Percentiles rank a stretch among this genome's conserved stretches.
Evolutionary conservation across 805 yeast species (phyloP).

Genomic region (Jamesozyma piceae): DNA sequence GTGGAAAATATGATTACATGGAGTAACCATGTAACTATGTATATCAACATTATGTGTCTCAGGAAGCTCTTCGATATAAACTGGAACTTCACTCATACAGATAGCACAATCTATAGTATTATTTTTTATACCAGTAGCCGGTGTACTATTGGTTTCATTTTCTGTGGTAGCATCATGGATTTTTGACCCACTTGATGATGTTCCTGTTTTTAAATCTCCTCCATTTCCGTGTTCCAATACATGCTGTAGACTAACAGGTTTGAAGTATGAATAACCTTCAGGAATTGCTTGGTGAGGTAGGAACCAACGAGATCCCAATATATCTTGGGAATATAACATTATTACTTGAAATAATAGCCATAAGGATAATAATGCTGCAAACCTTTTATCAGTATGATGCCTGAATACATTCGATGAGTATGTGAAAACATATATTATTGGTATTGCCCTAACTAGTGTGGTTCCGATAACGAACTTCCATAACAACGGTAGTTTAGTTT

Average conservation of each 20-base stretch:
- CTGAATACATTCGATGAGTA: conserved; percentile 50
- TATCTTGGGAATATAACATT: conserved; percentile 51
- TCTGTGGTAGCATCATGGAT: not conserved
- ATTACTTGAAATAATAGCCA: conserved; percentile 59
- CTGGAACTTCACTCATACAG: conserved; percentile 67
- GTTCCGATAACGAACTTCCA: conserved; percentile 74
- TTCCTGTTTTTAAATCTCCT: not conserved
- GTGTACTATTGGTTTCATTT: not conserved
- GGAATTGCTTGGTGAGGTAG: conserved; percentile 66
- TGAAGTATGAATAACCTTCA: conserved; percentile 75
- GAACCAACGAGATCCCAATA: conserved; percentile 76
- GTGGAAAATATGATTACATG: conserved; percentile 87
- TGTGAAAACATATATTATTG: conserved; percentile 54
- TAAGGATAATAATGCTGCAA: conserved; percentile 36
- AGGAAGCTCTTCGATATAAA: conserved; percentile 24
- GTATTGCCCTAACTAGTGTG: conserved; percentile 51
- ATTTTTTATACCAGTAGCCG: not conserved
- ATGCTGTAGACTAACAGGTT: conserved; percentile 20
- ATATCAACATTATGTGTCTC: conserved; percentile 32
- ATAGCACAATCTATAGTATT: conserved; percentile 70
- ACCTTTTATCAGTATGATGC: conserved; percentile 52
- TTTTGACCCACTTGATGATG: conserved; percentile 6
- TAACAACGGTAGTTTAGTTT: conserved; percentile 45
- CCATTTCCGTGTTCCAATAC: conserved; percentile 25
- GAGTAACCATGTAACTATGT: conserved; percentile 70